These are phyloP conservation scores for Closterium sp. DNA, from an alignment of 139 green algal genomes.

Conservation along the genomic window DNA sequence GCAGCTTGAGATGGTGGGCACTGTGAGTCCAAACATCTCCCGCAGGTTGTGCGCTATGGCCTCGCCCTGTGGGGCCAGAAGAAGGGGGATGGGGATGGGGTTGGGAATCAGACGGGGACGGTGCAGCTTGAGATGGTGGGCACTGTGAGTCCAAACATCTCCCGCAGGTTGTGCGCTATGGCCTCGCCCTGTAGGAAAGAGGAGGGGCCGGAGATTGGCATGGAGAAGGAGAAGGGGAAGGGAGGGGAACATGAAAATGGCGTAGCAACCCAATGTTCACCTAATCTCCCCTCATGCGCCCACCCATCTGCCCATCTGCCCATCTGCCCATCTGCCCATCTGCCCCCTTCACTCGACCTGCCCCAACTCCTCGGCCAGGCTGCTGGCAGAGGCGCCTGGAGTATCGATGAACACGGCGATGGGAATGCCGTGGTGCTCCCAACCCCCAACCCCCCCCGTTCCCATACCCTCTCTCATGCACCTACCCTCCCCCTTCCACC, in stretches of 20 bases:
- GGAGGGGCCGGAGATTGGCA: no score
- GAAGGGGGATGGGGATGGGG: no score
- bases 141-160: conserved; percentile 95
- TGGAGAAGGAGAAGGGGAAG: no score
- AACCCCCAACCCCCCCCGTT: no score
- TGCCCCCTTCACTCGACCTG: conserved; percentile 66
- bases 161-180: conserved; percentile 91
- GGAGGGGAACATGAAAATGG: conserved; percentile 62
- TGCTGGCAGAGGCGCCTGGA: conserved; percentile 88
- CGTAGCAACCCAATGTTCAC: conserved; percentile 89
- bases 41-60: conserved; percentile 94
- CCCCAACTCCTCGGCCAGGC: conserved; percentile 87
- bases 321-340: no score
- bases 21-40: conserved; percentile 93
- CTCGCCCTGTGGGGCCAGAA: conserved; percentile 72
- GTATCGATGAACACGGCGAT: conserved; percentile 97
- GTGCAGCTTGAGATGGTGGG: conserved; percentile 82
- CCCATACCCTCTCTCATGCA: no score
- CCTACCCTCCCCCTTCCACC: background rate
- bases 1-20: conserved; percentile 85
- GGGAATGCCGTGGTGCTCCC: conserved; percentile 79
- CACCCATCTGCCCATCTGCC: no score
- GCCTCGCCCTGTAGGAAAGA: conserved; percentile 56
- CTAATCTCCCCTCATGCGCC: conserved; percentile 63
- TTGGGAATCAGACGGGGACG: no score